phyloP scores from a whole-genome alignment of 768 basidiomycete genomes.

The Pholiota molesta region DNA sequence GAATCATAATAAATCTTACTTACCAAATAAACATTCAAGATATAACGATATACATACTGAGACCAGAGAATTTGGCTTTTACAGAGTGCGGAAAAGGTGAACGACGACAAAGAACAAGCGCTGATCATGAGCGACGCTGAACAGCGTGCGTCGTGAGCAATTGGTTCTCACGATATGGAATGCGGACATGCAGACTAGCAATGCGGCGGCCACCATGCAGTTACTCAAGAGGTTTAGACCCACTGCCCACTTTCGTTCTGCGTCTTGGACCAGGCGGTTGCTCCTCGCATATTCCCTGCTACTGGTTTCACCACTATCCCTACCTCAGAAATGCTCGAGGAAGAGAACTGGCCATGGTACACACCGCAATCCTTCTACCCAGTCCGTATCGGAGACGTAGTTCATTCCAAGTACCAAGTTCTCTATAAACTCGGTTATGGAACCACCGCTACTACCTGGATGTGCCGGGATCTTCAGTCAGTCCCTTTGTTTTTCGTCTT shows the following conservation, averaged over 20 bases:
- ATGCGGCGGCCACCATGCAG: no score
- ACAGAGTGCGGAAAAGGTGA: no score
- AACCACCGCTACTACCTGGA: slow-evolving; percentile 29
- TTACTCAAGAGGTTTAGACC: slow-evolving; percentile 10
- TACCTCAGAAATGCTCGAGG: slow-evolving; percentile 20
- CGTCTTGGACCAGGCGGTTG: background rate
- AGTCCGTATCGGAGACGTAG: slow-evolving; percentile 34
- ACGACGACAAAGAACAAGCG: no score
- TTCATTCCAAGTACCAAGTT: slow-evolving; percentile 32
- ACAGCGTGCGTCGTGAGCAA: no score
- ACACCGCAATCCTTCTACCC: slow-evolving; percentile 28
- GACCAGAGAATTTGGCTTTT: no score
- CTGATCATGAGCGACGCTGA: no score
- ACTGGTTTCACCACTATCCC: slow-evolving; percentile 8
- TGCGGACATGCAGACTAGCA: no score
- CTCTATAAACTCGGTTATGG: slow-evolving; percentile 37
- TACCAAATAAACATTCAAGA: no score
- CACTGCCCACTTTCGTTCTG: background rate
- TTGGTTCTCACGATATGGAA: no score
- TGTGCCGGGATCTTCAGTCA: slow-evolving; percentile 26
- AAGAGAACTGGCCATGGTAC: slow-evolving; percentile 30
- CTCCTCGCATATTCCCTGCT: slow-evolving; percentile 2
- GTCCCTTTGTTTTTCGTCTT: background rate
- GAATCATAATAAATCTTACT: no score
- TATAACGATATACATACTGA: no score